Percentiles rank a stretch among this genome's conserved stretches.
Evolutionary conservation across 2,329 filamentous ascomycete species (phyloP).

Genomic region (Fusarium agapanthi): DNA sequence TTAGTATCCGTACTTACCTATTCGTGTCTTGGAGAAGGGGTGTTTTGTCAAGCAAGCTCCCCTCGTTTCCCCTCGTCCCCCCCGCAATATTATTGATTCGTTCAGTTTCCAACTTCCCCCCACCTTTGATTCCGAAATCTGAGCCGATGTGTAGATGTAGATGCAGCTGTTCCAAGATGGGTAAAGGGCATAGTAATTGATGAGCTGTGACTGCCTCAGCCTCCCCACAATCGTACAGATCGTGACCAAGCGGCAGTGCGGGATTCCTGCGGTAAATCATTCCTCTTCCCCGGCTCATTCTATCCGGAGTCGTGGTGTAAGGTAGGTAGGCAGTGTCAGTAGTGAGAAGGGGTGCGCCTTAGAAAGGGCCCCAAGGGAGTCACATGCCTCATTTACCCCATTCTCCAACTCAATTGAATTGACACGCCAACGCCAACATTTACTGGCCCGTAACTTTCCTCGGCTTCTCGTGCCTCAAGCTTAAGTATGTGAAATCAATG

Average conservation of each 20-base stretch:
- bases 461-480: not conserved
- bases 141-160: constrained; percentile 17
- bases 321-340: not conserved
- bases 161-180: not conserved
- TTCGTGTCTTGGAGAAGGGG: not conserved
- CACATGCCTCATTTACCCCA: constrained; percentile 23
- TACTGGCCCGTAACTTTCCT: not conserved
- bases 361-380: not conserved
- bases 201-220: not conserved
- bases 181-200: not conserved
- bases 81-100: constrained; percentile 23
- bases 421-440: not conserved
- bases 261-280: not conserved
- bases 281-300: not conserved
- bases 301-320: not conserved
- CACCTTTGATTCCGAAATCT: not conserved
- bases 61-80: constrained; percentile 6
- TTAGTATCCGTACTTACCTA: not conserved
- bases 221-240: constrained; percentile 2
- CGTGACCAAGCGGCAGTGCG: not conserved
- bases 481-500: not conserved
- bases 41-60: not conserved
- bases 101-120: not conserved
- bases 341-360: constrained; percentile 25
- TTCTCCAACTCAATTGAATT: not conserved